phyloP scores from a whole-genome alignment of 2,329 filamentous ascomycete genomes.

The Colletotrichum incanum region DNA sequence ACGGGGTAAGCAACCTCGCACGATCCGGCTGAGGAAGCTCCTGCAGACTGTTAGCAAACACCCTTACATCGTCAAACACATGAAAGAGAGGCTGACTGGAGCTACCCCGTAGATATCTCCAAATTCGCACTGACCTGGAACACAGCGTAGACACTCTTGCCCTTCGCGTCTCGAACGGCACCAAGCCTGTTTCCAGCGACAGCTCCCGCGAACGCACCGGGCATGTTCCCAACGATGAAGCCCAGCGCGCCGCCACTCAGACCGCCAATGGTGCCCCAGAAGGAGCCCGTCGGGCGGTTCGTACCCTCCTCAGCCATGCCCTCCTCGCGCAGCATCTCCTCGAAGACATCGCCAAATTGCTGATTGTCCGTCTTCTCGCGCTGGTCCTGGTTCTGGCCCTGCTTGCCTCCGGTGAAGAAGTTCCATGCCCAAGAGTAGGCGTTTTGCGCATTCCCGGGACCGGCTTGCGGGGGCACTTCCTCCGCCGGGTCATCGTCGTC shows the following conservation, averaged over 20 bases:
- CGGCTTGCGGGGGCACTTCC: constrained; percentile 45
- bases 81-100: constrained; percentile 29
- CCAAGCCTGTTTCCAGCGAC: constrained; percentile 95
- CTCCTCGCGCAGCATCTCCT: constrained; percentile 92
- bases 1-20: constrained; percentile 83
- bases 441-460: constrained; percentile 52
- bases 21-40: constrained; percentile 89
- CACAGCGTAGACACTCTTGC: constrained; percentile 95
- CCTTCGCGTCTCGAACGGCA: constrained; percentile 88
- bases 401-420: constrained; percentile 65
- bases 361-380: constrained; percentile 76
- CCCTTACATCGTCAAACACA: neutral
- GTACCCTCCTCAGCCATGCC: constrained; percentile 82
- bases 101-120: constrained; percentile 36
- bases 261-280: constrained; percentile 91
- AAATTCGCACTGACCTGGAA: constrained; percentile 71
- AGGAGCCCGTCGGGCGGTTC: constrained; percentile 75
- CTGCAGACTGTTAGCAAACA: constrained; percentile 54
- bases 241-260: constrained; percentile 91
- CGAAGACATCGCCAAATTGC: constrained; percentile 90
- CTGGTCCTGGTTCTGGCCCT: constrained; percentile 55
- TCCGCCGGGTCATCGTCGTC: constrained; percentile 54
- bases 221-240: constrained; percentile 95
- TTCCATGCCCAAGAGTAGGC: constrained; percentile 86
- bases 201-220: constrained; percentile 89